phyloP scores from a whole-genome alignment of 148 eudicot species.

The Hydrangea macrophylla region DNA sequence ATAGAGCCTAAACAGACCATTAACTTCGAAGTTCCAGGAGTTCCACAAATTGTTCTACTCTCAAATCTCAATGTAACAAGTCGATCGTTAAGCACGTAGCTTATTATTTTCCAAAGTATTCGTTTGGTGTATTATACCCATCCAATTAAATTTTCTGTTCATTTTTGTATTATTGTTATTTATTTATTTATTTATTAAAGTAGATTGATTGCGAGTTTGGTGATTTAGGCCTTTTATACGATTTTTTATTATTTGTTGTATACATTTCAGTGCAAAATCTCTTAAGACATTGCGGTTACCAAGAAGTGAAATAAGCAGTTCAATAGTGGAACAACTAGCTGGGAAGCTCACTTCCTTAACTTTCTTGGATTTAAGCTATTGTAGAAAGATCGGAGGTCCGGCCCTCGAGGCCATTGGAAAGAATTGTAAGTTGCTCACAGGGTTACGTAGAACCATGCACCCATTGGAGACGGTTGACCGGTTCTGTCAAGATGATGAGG shows the following conservation, averaged over 20 bases:
- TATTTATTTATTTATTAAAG: neutral
- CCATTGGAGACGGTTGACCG: slow-evolving; percentile 51
- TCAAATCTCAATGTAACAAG: neutral
- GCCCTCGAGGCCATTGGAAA: slow-evolving; percentile 46
- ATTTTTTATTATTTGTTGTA: neutral
- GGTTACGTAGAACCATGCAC: slow-evolving; percentile 52
- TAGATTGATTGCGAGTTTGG: neutral
- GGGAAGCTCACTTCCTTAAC: slow-evolving; percentile 42
- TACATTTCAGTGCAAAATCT: slow-evolving; percentile 54
- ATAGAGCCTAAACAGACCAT: too few relatives aligned
- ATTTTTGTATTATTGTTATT: too few relatives aligned
- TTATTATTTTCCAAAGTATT: neutral
- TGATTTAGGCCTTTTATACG: neutral
- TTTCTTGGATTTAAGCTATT: slow-evolving; percentile 65
- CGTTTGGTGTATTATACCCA: neutral
- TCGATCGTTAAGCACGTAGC: neutral
- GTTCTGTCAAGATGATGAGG: slow-evolving; percentile 63
- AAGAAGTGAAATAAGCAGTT: slow-evolving; percentile 53
- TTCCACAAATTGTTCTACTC: neutral
- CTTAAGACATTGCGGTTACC: slow-evolving; percentile 50
- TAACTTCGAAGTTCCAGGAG: neutral
- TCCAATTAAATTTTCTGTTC: neutral
- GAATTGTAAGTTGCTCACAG: slow-evolving; percentile 47
- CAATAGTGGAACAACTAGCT: slow-evolving; percentile 45
- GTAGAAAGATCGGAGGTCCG: slow-evolving; percentile 50